These are phyloP conservation scores for Yamadazyma jaroonii DNA, from an alignment of 1,139 yeast genomes.

Conservation along the genomic window DNA sequence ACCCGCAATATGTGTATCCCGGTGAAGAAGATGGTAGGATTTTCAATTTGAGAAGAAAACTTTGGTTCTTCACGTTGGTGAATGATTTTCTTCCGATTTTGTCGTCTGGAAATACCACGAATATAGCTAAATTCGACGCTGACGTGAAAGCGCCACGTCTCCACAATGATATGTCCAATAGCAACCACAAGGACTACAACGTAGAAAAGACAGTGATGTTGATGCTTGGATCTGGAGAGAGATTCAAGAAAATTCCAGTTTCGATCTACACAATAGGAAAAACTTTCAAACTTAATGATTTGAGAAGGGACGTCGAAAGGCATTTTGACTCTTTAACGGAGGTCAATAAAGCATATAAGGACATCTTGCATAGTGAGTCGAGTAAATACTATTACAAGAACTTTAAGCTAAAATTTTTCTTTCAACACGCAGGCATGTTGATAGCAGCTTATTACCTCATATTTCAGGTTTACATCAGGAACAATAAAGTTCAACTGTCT, in stretches of 20 bases:
- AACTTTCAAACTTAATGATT: neutral
- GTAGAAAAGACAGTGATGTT: constrained; percentile 25
- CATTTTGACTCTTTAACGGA: constrained; percentile 3
- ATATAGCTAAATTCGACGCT: constrained; percentile 9
- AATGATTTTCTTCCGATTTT: constrained; percentile 16
- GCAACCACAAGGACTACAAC: constrained; percentile 14
- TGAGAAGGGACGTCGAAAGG: constrained; percentile 1
- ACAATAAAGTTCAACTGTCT: neutral
- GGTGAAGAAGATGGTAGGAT: neutral
- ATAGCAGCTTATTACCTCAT: constrained; percentile 2
- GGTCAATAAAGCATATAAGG: neutral
- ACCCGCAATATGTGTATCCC: constrained; percentile 7
- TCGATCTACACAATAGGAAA: neutral
- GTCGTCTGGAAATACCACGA: constrained; percentile 15
- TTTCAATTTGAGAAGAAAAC: constrained; percentile 13
- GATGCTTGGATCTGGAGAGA: neutral
- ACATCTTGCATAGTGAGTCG: neutral
- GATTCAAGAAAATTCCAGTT: neutral
- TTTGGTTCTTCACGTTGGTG: constrained; percentile 17
- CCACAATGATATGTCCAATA: constrained; percentile 14
- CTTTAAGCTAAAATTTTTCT: constrained; percentile 6
- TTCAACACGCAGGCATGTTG: constrained; percentile 4
- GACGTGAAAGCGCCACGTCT: constrained; percentile 19
- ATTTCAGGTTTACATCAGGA: neutral
- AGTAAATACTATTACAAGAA: constrained; percentile 5